These are phyloP conservation scores for Xylariaceae sp. DNA, from an alignment of 2,329 filamentous ascomycete genomes.

Conservation along the genomic window DNA sequence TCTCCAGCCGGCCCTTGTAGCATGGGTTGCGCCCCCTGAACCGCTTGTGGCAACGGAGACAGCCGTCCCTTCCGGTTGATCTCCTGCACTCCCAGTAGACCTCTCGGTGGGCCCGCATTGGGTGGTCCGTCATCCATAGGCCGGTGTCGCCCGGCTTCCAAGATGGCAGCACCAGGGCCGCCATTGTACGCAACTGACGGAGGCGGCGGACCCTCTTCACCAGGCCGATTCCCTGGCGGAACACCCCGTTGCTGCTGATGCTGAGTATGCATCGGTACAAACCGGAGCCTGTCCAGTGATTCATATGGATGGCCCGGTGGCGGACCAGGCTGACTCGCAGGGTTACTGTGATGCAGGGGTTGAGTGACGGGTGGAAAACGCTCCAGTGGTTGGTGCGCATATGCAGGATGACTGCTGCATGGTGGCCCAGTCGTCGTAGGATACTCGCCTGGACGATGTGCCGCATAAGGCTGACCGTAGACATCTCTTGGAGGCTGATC, in stretches of 20 bases:
- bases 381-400: slow-evolving; percentile 36
- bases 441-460: slow-evolving; percentile 46
- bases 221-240: slow-evolving; percentile 37
- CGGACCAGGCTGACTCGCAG: slow-evolving; percentile 27
- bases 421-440: slow-evolving; percentile 39
- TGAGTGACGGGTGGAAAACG: slow-evolving; percentile 36
- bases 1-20: slow-evolving; percentile 73
- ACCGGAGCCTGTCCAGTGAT: slow-evolving; percentile 47
- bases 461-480: slow-evolving; percentile 40
- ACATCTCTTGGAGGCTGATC: slow-evolving; percentile 38
- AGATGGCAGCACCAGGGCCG: slow-evolving; percentile 38
- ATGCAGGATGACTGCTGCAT: slow-evolving; percentile 36
- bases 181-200: slow-evolving; percentile 47
- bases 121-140: slow-evolving; percentile 50
- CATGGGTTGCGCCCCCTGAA: slow-evolving; percentile 83
- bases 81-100: slow-evolving; percentile 72
- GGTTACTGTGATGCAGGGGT: slow-evolving; percentile 32
- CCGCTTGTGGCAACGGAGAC: slow-evolving; percentile 86
- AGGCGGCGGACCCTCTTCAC: slow-evolving; percentile 46
- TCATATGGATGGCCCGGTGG: slow-evolving; percentile 39
- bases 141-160: slow-evolving; percentile 40
- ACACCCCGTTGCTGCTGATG: slow-evolving; percentile 30
- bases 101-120: slow-evolving; percentile 54
- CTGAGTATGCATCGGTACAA: slow-evolving; percentile 32
- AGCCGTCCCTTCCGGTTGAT: slow-evolving; percentile 76